Evolutionary conservation across 139 green algal species (phyloP).

Genomic region (Marvania coccoides): DNA sequence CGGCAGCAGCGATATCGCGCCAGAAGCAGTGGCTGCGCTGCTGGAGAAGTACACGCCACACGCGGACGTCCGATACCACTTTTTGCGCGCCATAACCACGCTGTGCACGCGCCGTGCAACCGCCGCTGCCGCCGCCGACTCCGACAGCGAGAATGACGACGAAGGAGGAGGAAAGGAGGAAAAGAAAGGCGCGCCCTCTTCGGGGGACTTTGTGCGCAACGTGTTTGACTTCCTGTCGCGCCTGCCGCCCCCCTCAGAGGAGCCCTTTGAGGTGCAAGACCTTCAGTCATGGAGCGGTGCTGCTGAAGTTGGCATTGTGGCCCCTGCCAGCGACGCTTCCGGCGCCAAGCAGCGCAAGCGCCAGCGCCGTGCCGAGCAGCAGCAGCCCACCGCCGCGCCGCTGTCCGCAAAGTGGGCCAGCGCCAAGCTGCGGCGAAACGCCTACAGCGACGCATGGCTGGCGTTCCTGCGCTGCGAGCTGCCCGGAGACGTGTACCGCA

Average conservation of each 20-base stretch:
- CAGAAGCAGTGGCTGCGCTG: conserved; percentile 43
- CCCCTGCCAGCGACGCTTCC: conserved; percentile 30
- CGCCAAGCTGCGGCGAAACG: conserved; percentile 25
- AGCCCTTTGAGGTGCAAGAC: not conserved
- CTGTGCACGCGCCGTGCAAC: conserved; percentile 22
- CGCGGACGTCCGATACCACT: conserved; percentile 62
- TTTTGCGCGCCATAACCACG: conserved; percentile 24
- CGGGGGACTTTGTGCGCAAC: conserved; percentile 10
- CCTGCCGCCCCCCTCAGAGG: not conserved
- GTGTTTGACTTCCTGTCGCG: conserved; percentile 16
- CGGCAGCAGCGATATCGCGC: not conserved
- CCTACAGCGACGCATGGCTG: conserved; percentile 72
- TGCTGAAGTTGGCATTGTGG: conserved; percentile 38
- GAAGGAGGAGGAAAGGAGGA: not conserved
- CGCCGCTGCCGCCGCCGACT: not conserved
- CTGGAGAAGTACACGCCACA: conserved; percentile 30
- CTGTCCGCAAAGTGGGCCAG: conserved; percentile 44
- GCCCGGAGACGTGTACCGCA: conserved; percentile 58
- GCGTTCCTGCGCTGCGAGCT: conserved; percentile 64
- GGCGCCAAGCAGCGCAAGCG: conserved; percentile 43
- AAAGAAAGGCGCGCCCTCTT: not conserved
- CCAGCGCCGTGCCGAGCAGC: conserved; percentile 35
- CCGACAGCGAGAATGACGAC: not conserved
- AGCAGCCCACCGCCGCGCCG: not conserved
- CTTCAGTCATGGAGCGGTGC: conserved; percentile 62